phyloP scores from a whole-genome alignment of 345 rosid species.

The Eucalyptus lansdowneana region DNA sequence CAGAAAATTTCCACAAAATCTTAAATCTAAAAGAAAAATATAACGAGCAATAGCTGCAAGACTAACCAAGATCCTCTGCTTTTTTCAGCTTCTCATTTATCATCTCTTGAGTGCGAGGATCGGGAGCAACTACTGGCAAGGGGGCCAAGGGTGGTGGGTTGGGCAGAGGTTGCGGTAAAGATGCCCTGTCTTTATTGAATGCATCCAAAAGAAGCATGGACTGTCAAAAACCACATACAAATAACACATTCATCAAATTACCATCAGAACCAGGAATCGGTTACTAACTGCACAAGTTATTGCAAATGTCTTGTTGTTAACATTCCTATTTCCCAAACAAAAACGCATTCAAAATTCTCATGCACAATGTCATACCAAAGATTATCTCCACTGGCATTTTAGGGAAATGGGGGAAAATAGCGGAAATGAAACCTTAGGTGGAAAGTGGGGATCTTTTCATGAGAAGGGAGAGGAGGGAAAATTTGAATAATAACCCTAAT shows the following conservation, averaged over 20 bases:
- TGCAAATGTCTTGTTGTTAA: neutral
- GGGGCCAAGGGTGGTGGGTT: conserved; percentile 64
- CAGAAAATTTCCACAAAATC: neutral
- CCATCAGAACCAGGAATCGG: neutral
- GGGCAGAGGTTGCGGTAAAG: conserved; percentile 83
- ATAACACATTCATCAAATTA: neutral
- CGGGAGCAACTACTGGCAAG: conserved; percentile 56
- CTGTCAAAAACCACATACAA: conserved; percentile 24
- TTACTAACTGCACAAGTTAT: neutral
- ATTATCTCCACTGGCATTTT: neutral
- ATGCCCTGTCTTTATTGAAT: conserved; percentile 95
- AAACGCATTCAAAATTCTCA: neutral
- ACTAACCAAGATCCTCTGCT: conserved; percentile 96
- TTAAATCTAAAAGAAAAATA: neutral
- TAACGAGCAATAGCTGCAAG: neutral
- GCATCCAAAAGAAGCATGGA: conserved; percentile 92
- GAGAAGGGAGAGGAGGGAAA: neutral
- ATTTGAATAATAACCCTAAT: neutral
- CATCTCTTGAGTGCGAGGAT: conserved; percentile 95
- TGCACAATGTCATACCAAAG: neutral
- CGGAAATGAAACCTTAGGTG: neutral
- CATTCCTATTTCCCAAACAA: neutral
- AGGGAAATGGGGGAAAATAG: neutral
- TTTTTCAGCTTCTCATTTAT: conserved; percentile 95
- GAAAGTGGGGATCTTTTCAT: neutral